Conservation (phyloP, 2,329 filamentous ascomycete genomes). For the Paramyrothecium sp. region DNA sequence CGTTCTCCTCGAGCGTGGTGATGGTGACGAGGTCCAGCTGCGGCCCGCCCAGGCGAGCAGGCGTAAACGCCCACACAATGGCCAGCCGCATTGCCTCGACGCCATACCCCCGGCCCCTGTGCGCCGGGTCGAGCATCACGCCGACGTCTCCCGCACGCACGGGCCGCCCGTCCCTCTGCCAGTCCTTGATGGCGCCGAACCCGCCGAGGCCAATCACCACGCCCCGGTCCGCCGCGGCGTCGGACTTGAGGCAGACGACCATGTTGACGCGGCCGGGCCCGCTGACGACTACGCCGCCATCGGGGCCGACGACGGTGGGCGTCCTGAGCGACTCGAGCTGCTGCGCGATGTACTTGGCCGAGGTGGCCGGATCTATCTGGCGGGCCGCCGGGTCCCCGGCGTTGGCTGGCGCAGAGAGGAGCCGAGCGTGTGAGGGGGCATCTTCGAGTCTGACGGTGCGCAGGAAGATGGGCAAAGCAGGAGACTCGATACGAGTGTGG, state of each 20-base stretch:
- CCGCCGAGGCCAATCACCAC: constrained; percentile 23
- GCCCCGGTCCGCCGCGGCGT: constrained; percentile 2
- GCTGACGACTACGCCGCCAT: constrained; percentile 10
- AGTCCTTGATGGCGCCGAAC: constrained; percentile 24
- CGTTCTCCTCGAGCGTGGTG: constrained; percentile 18
- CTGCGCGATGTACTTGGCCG: constrained; percentile 13
- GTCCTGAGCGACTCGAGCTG: constrained; percentile 21
- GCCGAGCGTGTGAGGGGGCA: constrained; percentile 15
- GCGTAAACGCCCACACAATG: constrained; percentile 22
- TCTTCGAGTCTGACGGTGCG: constrained; percentile 19
- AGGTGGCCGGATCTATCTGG: constrained; percentile 10
- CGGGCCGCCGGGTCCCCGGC: constrained; percentile 12
- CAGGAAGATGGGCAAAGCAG: constrained; percentile 19
- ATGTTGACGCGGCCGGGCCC: constrained; percentile 24
- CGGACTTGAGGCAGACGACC: constrained; percentile 13
- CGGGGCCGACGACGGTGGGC: constrained; percentile 13
- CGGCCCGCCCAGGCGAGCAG: constrained; percentile 16
- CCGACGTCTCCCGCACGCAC: constrained; percentile 23
- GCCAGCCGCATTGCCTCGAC: constrained; percentile 21
- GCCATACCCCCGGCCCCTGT: constrained; percentile 20
- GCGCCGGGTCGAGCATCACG: constrained; percentile 20
- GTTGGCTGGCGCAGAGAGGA: constrained; percentile 19
- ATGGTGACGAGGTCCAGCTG: constrained; percentile 25
- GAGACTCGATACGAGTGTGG: constrained; percentile 16
- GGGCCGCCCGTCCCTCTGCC: constrained; percentile 10